Evolutionary conservation across 2,329 filamentous ascomycete species (phyloP).

Genomic region (Cryphonectria japonica): DNA sequence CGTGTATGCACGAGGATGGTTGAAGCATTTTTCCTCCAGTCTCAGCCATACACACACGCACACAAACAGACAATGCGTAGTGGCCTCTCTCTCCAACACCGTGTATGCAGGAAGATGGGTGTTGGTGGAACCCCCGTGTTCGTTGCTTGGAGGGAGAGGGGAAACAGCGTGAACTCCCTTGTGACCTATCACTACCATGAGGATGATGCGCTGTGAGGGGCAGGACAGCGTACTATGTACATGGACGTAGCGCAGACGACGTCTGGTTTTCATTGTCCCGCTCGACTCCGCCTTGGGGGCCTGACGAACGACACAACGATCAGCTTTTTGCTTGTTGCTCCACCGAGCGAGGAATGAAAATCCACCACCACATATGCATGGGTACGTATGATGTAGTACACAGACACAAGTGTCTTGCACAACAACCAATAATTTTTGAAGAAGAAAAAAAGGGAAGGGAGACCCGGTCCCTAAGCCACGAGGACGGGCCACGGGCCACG

Average conservation of each 20-base stretch:
- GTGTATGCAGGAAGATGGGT: too few relatives aligned
- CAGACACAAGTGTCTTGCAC: not conserved
- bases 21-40: not conserved
- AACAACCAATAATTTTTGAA: not conserved
- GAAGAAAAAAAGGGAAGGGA: not conserved
- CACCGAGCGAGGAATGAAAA: not conserved
- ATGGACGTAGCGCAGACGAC: not conserved
- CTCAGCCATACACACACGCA: not conserved
- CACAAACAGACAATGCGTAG: not conserved
- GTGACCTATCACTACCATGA: not conserved
- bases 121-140: too few relatives aligned
- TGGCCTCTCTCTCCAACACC: too few relatives aligned
- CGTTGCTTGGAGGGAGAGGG: too few relatives aligned
- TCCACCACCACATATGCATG: not conserved
- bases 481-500: not conserved
- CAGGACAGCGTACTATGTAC: not conserved
- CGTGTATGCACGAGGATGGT: constrained; percentile 1
- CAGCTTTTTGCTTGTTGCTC: too few relatives aligned
- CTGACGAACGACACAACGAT: not conserved
- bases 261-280: not conserved
- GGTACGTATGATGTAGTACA: not conserved
- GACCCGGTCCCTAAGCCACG: not conserved
- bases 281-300: not conserved
- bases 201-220: not conserved
- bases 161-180: not conserved